Conservation (phyloP, 2,329 filamentous ascomycete genomes). For the Arthrobotrys sphaeroides region DNA sequence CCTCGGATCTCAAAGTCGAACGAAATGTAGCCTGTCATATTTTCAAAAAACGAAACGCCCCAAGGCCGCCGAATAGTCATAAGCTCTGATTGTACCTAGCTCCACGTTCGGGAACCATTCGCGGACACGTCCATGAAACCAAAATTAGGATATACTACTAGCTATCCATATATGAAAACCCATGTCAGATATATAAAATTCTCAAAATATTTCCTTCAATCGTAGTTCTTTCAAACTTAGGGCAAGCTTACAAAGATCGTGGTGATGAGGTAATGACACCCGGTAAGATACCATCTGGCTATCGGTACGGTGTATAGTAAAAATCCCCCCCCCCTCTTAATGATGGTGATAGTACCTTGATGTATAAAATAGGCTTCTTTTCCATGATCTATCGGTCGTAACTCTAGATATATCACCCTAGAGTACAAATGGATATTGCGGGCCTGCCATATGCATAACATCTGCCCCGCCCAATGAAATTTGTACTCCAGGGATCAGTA, state of each 20-base stretch:
- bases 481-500: no score
- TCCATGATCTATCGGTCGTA: no score
- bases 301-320: not conserved
- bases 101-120: not conserved
- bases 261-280: not conserved
- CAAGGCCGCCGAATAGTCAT: not conserved
- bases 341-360: no score
- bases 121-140: not conserved
- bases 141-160: not conserved
- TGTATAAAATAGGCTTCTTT: no score
- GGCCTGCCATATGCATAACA: no score
- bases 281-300: not conserved
- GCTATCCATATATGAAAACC: not conserved
- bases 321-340: no score
- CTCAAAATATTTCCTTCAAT: constrained; percentile 26
- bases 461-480: no score
- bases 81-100: not conserved
- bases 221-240: not conserved
- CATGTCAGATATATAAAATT: not conserved
- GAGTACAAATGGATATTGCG: no score
- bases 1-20: not conserved
- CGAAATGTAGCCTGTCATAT: constrained; percentile 1
- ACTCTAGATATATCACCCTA: no score
- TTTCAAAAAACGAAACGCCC: constrained; percentile 3
- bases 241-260: not conserved